Conservation (phyloP, 2,329 filamentous ascomycete species). For the Ceratocystis cacaofunesta region DNA sequence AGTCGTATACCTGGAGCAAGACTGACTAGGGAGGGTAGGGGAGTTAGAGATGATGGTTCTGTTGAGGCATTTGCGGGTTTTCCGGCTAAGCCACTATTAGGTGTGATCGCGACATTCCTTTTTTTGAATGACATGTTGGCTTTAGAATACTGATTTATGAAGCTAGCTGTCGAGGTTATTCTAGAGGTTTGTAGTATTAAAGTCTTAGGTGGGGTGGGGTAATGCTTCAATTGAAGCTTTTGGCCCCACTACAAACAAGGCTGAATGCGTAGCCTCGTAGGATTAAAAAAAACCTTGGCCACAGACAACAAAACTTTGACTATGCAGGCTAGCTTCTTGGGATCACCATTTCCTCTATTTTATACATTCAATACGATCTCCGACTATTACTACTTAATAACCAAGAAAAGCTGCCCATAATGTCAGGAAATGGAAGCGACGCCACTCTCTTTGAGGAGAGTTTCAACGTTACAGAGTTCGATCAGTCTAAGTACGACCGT, state of each 20-base stretch:
- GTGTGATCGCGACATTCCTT: constrained; percentile 37
- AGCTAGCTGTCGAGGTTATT: neutral
- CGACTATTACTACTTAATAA: neutral
- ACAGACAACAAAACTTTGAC: neutral
- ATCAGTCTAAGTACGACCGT: constrained; percentile 86
- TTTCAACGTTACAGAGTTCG: constrained; percentile 66
- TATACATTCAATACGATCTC: neutral
- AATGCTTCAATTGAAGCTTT: neutral
- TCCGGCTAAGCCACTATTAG: constrained; percentile 20
- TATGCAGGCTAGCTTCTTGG: neutral
- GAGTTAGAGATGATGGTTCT: constrained; percentile 25
- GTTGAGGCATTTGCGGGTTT: constrained; percentile 18
- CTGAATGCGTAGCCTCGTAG: neutral
- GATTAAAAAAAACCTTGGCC: neutral
- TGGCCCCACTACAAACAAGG: constrained; percentile 16
- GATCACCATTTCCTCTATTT: neutral
- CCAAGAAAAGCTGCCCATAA: constrained; percentile 20
- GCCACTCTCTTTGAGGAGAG: constrained; percentile 86
- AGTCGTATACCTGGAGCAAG: constrained; percentile 46
- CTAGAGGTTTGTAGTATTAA: neutral
- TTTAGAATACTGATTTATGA: neutral
- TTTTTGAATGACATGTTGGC: constrained; percentile 43
- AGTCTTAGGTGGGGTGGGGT: constrained; percentile 3
- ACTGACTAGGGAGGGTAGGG: constrained; percentile 13
- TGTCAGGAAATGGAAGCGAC: constrained; percentile 53